Conservation (phyloP, 108 stramenopile genomes). For the Conticribra weissflogii region DNA sequence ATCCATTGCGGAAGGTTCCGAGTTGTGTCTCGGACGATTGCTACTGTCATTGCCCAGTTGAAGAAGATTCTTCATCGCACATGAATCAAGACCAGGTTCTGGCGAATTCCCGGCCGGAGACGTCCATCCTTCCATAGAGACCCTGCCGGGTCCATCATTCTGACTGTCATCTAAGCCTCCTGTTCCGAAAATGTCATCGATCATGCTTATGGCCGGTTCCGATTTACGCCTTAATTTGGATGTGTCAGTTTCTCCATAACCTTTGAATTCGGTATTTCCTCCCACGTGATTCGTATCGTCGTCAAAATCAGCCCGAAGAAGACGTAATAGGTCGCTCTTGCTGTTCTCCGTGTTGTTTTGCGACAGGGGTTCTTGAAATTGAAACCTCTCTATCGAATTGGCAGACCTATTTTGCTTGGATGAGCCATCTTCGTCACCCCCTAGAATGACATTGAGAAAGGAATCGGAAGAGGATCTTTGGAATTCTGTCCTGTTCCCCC, state of each 20-base stretch:
- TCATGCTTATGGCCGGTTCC: slow-evolving; percentile 1
- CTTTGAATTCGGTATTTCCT: not conserved
- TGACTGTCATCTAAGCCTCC: too few species aligned
- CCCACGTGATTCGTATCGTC: not conserved
- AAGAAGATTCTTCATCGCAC: not conserved
- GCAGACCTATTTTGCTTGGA: not conserved
- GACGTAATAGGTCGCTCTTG: too few species aligned
- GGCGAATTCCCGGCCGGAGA: not conserved
- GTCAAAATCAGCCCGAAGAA: too few species aligned
- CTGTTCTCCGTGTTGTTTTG: too few species aligned
- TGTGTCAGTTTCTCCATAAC: not conserved
- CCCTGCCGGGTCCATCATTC: not conserved
- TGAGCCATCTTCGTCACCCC: not conserved
- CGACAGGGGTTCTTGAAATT: too few species aligned
- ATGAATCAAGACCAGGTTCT: not conserved
- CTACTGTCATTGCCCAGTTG: not conserved
- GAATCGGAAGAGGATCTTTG: slow-evolving; percentile 7
- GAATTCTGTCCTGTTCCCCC: not conserved
- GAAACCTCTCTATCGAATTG: not conserved
- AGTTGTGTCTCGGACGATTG: not conserved
- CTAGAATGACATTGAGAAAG: not conserved
- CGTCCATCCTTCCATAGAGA: not conserved
- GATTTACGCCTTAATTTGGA: not conserved
- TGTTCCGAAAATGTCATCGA: slow-evolving; percentile 4
- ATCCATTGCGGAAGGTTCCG: not conserved